Evolutionary conservation across 2,329 filamentous ascomycete species (phyloP).

Genomic region (Hirsutella thompsonii): DNA sequence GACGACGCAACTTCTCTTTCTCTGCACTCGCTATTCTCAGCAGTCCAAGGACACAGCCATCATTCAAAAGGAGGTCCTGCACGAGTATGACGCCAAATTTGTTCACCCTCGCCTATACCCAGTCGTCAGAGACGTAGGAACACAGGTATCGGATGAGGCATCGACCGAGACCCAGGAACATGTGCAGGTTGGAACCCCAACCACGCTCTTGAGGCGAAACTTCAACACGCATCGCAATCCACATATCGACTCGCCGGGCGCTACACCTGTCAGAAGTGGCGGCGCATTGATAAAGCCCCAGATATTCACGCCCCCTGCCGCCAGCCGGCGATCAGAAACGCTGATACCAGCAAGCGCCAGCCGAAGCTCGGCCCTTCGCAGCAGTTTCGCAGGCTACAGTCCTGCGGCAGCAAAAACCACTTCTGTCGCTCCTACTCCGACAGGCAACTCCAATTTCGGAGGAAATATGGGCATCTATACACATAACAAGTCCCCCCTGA

Average conservation of each 20-base stretch:
- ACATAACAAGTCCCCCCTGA: constrained; percentile 70
- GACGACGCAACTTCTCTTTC: constrained; percentile 60
- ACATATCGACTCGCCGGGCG: constrained; percentile 54
- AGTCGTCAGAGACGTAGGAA: constrained; percentile 63
- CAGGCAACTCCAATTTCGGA: constrained; percentile 31
- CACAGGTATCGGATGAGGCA: constrained; percentile 52
- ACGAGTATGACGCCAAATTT: constrained; percentile 93
- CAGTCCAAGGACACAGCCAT: constrained; percentile 75
- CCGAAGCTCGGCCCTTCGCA: constrained; percentile 16
- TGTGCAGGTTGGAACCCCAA: constrained; percentile 39
- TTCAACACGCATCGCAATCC: constrained; percentile 78
- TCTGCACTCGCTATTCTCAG: constrained; percentile 65
- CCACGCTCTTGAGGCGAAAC: constrained; percentile 54
- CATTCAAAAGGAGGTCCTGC: constrained; percentile 82
- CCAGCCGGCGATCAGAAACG: constrained; percentile 19
- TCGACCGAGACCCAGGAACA: constrained; percentile 27
- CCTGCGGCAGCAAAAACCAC: constrained; percentile 14
- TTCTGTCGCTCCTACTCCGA: constrained; percentile 6
- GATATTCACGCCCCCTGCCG: constrained; percentile 28
- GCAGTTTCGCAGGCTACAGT: constrained; percentile 19
- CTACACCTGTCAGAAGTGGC: constrained; percentile 15
- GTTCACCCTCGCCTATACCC: constrained; percentile 84
- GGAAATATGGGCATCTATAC: constrained; percentile 71
- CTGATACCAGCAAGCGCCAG: constrained; percentile 17
- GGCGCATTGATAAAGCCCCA: constrained; percentile 26